Percentiles rank a stretch among this genome's conserved stretches.
These are phyloP conservation scores for Suillus plorans DNA, from an alignment of 768 basidiomycete species.

Conservation along the genomic window DNA sequence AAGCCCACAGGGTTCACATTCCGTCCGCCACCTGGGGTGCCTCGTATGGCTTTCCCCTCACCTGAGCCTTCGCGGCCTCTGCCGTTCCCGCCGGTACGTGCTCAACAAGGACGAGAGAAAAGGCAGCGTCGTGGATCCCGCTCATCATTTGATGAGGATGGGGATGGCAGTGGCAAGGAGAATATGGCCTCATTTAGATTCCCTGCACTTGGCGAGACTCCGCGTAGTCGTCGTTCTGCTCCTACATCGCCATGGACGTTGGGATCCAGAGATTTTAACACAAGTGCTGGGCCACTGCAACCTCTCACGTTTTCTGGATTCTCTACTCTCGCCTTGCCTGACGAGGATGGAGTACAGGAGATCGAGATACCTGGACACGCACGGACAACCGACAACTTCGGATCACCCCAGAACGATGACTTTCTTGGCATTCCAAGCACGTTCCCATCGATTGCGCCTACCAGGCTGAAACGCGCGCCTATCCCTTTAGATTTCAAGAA, in stretches of 20 bases:
- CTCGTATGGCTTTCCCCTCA: conserved; percentile 46
- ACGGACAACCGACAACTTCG: conserved; percentile 7
- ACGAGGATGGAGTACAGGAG: conserved; percentile 12
- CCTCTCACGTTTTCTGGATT: conserved; percentile 72
- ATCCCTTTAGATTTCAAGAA: conserved; percentile 80
- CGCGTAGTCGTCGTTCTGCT: conserved; percentile 47
- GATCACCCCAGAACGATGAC: conserved; percentile 18
- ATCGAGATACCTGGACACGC: conserved; percentile 9
- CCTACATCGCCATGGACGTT: conserved; percentile 38
- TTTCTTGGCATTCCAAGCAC: conserved; percentile 1
- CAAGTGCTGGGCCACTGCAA: conserved; percentile 24
- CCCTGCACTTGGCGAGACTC: conserved; percentile 54
- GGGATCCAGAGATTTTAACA: conserved; percentile 22
- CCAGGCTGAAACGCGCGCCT: conserved; percentile 63
- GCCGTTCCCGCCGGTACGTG: conserved; percentile 33
- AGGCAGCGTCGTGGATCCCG: conserved; percentile 60
- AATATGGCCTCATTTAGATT: conserved; percentile 78
- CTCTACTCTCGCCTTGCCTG: conserved; percentile 36
- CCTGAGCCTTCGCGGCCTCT: conserved; percentile 37
- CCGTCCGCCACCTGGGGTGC: conserved; percentile 65
- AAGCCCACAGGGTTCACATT: conserved; percentile 79
- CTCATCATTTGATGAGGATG: conserved; percentile 28
- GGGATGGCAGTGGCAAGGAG: conserved; percentile 52
- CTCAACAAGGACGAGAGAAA: conserved; percentile 77
- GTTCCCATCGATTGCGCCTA: conserved; percentile 14